These are phyloP conservation scores for Curvularia eragrostidis DNA, from an alignment of 2,329 filamentous ascomycete genomes.

Conservation along the genomic window DNA sequence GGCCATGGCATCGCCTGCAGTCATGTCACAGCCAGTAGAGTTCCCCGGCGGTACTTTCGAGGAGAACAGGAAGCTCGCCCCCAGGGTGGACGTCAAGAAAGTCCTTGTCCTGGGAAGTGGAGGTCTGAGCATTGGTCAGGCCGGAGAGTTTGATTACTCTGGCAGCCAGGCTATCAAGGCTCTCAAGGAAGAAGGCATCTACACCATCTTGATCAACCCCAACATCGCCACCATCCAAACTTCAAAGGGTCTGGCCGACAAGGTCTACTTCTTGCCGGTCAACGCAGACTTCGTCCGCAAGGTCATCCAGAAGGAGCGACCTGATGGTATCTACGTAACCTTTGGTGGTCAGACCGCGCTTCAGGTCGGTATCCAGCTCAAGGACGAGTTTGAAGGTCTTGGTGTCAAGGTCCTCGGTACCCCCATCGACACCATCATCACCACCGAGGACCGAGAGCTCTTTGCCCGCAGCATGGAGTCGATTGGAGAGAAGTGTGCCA, in stretches of 20 bases:
- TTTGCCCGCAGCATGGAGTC: slow-evolving; percentile 99
- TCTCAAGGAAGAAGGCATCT: slow-evolving; percentile 95
- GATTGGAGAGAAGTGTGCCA: slow-evolving; percentile 96
- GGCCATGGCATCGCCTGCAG: slow-evolving; percentile 69
- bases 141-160: slow-evolving; percentile 98
- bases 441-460: slow-evolving; percentile 95
- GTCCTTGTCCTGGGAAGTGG: slow-evolving; percentile 92
- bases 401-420: slow-evolving; percentile 96
- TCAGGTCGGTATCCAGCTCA: slow-evolving; percentile 95
- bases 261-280: slow-evolving; percentile 98
- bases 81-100: slow-evolving; percentile 87
- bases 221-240: slow-evolving; percentile 99
- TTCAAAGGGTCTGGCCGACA: slow-evolving; percentile 95
- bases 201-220: slow-evolving; percentile 97
- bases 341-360: slow-evolving; percentile 98
- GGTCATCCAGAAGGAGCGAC: slow-evolving; percentile 92
- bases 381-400: slow-evolving; percentile 92
- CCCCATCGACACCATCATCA: slow-evolving; percentile 97
- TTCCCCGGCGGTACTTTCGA: slow-evolving; percentile 86
- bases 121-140: slow-evolving; percentile 95
- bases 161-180: slow-evolving; percentile 99
- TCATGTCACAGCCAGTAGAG: slow-evolving; percentile 74
- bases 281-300: slow-evolving; percentile 97
- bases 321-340: slow-evolving; percentile 96
- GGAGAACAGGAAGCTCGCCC: slow-evolving; percentile 78